phyloP scores from a whole-genome alignment of 2,329 filamentous ascomycete species.

The Furcasterigmium furcatum region DNA sequence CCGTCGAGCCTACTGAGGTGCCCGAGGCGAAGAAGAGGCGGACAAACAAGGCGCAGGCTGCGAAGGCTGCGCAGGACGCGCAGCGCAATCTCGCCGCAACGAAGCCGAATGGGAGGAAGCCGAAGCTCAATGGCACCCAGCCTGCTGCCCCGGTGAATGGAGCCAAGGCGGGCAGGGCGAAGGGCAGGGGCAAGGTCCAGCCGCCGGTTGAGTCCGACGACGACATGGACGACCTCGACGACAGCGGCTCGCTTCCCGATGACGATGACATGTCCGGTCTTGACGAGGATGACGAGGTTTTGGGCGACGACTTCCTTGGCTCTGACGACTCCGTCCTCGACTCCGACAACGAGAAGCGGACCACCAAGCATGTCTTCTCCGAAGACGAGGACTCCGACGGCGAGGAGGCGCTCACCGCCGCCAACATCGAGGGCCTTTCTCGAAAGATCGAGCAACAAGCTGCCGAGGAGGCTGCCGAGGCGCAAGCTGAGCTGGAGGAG shows the following conservation, averaged over 20 bases:
- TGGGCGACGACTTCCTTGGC: conserved; percentile 59
- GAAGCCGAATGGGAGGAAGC: conserved; percentile 18
- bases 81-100: conserved; percentile 9
- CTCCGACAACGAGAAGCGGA: conserved; percentile 61
- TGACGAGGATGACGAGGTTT: conserved; percentile 34
- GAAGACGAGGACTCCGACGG: conserved; percentile 90
- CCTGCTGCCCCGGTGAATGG: conserved; percentile 18
- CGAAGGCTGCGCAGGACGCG: conserved; percentile 29
- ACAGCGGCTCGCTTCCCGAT: conserved; percentile 39
- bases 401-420: conserved; percentile 88
- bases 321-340: conserved; percentile 65
- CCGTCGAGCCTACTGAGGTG: conserved; percentile 54
- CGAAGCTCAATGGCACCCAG: conserved; percentile 24
- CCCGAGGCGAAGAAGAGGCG: conserved; percentile 62
- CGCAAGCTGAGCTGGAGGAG: conserved; percentile 82
- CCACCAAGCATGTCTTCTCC: conserved; percentile 75
- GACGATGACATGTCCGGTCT: conserved; percentile 38
- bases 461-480: conserved; percentile 77
- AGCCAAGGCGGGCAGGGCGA: conserved; percentile 21
- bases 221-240: conserved; percentile 30
- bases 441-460: conserved; percentile 76
- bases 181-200: conserved; percentile 26
- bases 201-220: conserved; percentile 17
- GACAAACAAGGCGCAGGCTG: conserved; percentile 29
- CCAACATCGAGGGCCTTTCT: conserved; percentile 92